phyloP scores from a whole-genome alignment of 192 early-diverging fungal species.

The Coemansia umbellata region DNA sequence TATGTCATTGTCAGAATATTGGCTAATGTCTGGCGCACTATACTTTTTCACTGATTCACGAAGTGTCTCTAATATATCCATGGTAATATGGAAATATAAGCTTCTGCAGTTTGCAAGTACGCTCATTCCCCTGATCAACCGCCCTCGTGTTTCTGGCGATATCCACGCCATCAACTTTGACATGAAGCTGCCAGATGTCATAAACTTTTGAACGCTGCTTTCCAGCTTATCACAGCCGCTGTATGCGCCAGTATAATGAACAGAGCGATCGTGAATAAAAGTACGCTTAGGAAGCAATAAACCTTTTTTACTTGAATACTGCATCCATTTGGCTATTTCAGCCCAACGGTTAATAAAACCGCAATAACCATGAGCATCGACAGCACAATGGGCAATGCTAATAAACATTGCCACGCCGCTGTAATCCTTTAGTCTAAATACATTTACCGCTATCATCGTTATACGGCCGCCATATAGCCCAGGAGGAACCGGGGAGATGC shows the following conservation, averaged over 20 bases:
- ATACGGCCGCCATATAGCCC: neutral
- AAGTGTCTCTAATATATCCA: neutral
- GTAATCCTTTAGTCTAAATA: slow-evolving; percentile 7
- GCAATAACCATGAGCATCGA: slow-evolving; percentile 12
- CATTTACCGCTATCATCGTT: slow-evolving; percentile 2
- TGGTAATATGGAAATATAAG: slow-evolving; percentile 10
- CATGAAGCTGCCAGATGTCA: neutral
- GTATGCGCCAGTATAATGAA: neutral
- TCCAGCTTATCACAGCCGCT: neutral
- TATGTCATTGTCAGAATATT: neutral
- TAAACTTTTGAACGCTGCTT: neutral
- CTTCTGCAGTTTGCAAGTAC: neutral
- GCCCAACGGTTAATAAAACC: slow-evolving; percentile 22
- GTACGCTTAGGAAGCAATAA: neutral
- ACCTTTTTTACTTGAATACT: neutral
- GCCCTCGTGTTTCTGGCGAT: slow-evolving; percentile 1
- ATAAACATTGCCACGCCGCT: slow-evolving; percentile 19
- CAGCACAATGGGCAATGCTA: slow-evolving; percentile 13
- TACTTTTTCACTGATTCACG: neutral
- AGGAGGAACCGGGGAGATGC: neutral
- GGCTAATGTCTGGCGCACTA: neutral
- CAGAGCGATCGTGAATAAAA: neutral
- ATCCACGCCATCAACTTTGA: slow-evolving; percentile 2
- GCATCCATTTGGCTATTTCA: neutral
- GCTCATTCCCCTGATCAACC: neutral